A percentile compares a stretch with the other conserved stretches of the same genome.
phyloP scores from a whole-genome alignment of 192 early-diverging fungal genomes.

The Gigaspora rosea region DNA sequence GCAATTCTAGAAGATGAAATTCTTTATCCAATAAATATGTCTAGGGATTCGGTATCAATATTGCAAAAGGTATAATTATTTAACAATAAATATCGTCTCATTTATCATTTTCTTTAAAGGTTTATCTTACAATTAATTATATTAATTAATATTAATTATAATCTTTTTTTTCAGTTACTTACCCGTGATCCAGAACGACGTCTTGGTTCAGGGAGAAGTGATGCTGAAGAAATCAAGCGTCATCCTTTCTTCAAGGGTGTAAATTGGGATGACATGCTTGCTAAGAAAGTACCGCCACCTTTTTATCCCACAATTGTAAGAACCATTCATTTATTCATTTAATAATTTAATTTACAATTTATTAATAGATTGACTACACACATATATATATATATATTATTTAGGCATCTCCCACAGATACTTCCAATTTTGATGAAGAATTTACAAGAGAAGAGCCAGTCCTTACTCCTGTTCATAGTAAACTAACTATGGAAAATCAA shows the following conservation, averaged over 20 bases:
- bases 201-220: conserved; percentile 78
- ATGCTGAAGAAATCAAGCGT: conserved; percentile 91
- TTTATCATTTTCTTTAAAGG: background rate
- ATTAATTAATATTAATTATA: background rate
- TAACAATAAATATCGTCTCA: background rate
- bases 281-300: conserved; percentile 85
- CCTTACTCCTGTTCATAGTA: conserved; percentile 87
- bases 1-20: conserved; percentile 97
- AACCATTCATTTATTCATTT: background rate
- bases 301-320: conserved; percentile 86
- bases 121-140: background rate
- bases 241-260: conserved; percentile 95
- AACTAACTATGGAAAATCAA: conserved; percentile 80
- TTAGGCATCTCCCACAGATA: conserved; percentile 69
- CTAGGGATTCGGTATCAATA: conserved; percentile 87
- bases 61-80: conserved; percentile 68
- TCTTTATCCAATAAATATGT: conserved; percentile 92
- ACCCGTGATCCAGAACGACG: conserved; percentile 86
- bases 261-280: conserved; percentile 95
- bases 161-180: conserved; percentile 58
- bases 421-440: conserved; percentile 98
- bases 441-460: conserved; percentile 95
- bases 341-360: background rate
- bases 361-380: background rate
- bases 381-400: background rate